phyloP scores from a whole-genome alignment of 306 rosid genomes.

The Spatholobus suberectus region DNA sequence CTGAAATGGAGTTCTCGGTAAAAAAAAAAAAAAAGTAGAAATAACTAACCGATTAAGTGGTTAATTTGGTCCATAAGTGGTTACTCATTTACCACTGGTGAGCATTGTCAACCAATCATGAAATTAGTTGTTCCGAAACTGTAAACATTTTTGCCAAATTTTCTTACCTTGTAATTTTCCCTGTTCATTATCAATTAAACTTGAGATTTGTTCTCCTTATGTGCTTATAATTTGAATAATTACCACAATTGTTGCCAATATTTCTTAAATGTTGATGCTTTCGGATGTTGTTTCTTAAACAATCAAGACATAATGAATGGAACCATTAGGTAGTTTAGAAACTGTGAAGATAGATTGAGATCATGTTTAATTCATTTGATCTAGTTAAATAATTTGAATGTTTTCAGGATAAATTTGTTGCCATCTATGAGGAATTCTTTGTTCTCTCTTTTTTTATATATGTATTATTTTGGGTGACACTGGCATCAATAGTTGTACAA shows the following conservation, averaged over 20 bases:
- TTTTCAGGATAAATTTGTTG: neutral
- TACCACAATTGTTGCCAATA: neutral
- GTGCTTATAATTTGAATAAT: neutral
- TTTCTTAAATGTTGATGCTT: neutral
- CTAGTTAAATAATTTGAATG: constrained; percentile 2
- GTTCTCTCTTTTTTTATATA: neutral
- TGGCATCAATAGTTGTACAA: neutral
- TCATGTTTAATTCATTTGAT: neutral
- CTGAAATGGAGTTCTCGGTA: neutral
- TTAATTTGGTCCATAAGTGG: neutral
- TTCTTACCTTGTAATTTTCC: constrained; percentile 1
- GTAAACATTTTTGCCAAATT: neutral
- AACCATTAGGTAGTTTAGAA: neutral
- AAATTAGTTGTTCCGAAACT: neutral
- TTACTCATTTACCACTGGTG: neutral
- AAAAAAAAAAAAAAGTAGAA: neutral
- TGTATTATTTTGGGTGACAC: neutral
- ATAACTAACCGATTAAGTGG: neutral
- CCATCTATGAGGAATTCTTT: neutral
- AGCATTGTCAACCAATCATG: neutral
- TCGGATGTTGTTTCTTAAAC: constrained; percentile 9
- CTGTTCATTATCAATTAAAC: neutral
- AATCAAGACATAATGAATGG: neutral
- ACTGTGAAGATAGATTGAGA: neutral
- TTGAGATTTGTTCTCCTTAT: neutral